Conservation (phyloP, 23 red algal species). For the Rhodosorus marinus region DNA sequence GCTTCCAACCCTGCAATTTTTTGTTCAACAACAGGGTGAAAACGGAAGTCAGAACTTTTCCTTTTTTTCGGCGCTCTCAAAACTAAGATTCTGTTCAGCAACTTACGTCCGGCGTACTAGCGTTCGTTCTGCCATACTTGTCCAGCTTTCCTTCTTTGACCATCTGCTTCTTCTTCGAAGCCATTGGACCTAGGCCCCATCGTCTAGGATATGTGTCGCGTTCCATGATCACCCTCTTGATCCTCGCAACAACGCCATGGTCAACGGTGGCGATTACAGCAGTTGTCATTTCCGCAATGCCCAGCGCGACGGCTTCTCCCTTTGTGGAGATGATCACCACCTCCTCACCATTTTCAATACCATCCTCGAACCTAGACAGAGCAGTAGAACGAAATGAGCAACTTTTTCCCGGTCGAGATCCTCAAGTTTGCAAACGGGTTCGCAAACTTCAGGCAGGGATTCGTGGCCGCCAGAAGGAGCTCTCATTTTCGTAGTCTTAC, state of each 20-base stretch:
- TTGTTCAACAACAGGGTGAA: neutral
- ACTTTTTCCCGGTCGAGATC: too few species aligned
- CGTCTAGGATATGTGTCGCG: conserved; percentile 77
- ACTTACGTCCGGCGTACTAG: conserved; percentile 31
- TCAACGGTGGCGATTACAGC: conserved; percentile 85
- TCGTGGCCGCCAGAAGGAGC: too few species aligned
- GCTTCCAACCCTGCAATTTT: too few species aligned
- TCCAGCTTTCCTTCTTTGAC: conserved; percentile 63
- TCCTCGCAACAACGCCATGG: conserved; percentile 82
- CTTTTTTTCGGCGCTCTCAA: neutral
- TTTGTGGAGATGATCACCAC: conserved; percentile 90
- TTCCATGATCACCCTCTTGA: conserved; percentile 98
- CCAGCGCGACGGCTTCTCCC: conserved; percentile 85
- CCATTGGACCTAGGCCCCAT: conserved; percentile 92
- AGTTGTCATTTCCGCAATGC: conserved; percentile 88
- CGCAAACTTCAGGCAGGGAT: too few species aligned
- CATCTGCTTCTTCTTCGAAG: conserved; percentile 87
- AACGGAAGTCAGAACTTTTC: neutral
- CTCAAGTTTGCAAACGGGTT: too few species aligned
- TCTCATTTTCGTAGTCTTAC: too few species aligned
- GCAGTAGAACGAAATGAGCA: too few species aligned
- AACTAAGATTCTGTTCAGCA: neutral
- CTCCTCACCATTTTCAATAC: conserved; percentile 81
- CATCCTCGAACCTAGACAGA: conserved; percentile 88
- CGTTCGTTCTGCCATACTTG: conserved; percentile 85